Percentiles rank a stretch among this genome's conserved stretches.
phyloP scores from a whole-genome alignment of 1,139 yeast genomes.

The Yamadazyma friedrichii region DNA sequence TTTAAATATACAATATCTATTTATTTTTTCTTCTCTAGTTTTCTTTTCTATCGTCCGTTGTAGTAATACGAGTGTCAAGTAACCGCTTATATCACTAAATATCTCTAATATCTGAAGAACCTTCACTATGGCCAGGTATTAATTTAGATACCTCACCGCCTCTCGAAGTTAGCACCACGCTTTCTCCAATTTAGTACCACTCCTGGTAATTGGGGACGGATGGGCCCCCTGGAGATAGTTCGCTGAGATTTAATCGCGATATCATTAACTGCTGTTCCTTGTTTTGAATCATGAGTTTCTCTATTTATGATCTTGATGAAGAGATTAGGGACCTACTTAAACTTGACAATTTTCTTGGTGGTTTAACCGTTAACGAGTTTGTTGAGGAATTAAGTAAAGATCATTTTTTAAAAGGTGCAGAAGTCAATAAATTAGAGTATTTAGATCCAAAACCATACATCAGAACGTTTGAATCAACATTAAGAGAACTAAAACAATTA shows the following conservation, averaged over 20 bases:
- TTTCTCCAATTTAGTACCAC: neutral
- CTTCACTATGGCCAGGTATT: too few species aligned
- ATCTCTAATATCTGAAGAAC: too few species aligned
- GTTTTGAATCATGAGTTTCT: slow-evolving; percentile 33
- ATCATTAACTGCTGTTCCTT: neutral
- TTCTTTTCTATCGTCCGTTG: neutral
- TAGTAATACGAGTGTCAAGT: too few species aligned
- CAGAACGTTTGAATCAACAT: slow-evolving; percentile 85
- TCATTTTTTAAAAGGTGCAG: slow-evolving; percentile 55
- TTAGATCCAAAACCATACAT: slow-evolving; percentile 94
- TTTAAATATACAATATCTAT: slow-evolving; percentile 2
- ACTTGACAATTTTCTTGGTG: slow-evolving; percentile 68
- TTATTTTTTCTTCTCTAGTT: neutral
- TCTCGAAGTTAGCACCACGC: too few species aligned
- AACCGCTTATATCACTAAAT: too few species aligned
- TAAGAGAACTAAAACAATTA: slow-evolving; percentile 65
- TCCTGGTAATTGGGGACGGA: neutral
- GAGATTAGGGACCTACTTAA: slow-evolving; percentile 65
- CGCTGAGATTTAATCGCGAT: neutral
- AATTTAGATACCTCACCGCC: too few species aligned
- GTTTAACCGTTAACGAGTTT: slow-evolving; percentile 74
- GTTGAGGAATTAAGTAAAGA: slow-evolving; percentile 80
- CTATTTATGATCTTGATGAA: slow-evolving; percentile 62
- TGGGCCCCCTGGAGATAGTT: neutral
- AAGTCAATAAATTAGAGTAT: slow-evolving; percentile 53